Base-by-base conservation (phyloP, 257 asterid genomes). In the Avicennia marina region DNA sequence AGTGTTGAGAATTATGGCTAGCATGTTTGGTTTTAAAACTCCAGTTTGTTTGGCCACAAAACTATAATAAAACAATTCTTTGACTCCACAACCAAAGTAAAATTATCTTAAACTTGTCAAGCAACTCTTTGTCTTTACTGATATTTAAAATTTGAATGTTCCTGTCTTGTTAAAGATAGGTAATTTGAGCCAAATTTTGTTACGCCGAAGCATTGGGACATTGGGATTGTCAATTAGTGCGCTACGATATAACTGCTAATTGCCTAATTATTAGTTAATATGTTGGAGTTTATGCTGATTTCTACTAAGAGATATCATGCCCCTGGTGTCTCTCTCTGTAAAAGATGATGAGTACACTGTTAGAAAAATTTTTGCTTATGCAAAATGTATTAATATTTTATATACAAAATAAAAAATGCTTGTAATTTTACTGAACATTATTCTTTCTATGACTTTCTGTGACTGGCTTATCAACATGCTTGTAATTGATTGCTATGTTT, bases 401-500 rank as follows among this genome's bases (percentile, higher is more conserved):
- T 58, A 16, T 60, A 44, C 63, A 55, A 49, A 22, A 51, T 31
- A 16, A 47, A 49, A 41, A 43, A 44, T 36, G 48, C 38, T 12
- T 15, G 17, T 56, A 38, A 53, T 10, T 57, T 64, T 52, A 10
- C 42, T 43, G 11, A 34, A 15, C 2, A 21, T 22, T 31, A n/a
- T n/a, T 32, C 41, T 62, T 40, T 32, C 6, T 36, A 20, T 12
- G 29, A 58, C 39, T 21, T 44, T 58, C 57, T 46, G 21, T 34
- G 20, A 47, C 63, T 45, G 40, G 40, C 42, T 12, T 60, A 31
- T 48, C 34, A 34, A 58, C 53, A 49, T 16, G 55, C 63, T 69
- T 56, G 2, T 52, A 46, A 60, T 32, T 56, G 17, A 9, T 45
- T 71, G 15, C 25, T 58, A 18, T 75, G 62, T 72, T 57, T 77